Evolutionary conservation across 2,329 filamentous ascomycete genomes (phyloP), one percentile per base, ranked within the genome.

Genomic region (Claviceps capensis): DNA sequence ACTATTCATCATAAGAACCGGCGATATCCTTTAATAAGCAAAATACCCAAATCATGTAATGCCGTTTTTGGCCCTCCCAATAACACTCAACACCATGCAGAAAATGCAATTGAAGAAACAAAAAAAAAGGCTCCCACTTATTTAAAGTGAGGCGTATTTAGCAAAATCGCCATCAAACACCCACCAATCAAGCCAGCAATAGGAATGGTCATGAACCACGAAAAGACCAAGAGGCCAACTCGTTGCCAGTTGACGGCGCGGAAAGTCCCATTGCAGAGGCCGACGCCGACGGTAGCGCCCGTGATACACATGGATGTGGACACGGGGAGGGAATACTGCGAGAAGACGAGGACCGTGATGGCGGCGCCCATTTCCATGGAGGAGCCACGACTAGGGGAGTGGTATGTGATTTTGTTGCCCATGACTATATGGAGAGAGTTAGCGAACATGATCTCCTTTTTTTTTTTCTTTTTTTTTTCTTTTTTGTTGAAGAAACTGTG

Each of bases 281-380:
- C 85, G 48, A 89, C 85, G 54, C 85, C 85, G 45, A 88, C 82
- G 0, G 84, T 88, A 26, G 85, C 85, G 51, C 86, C 85, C 1
- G 85, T 88, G 66, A 89, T 88, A 66, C 85, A 89, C 85, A 84
- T 84, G 17, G 81, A 82, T 2, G 83, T 89, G 0, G 85, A 88
- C 30, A 89, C 85, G 40, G 85, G 85, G 0, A 89, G 81, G 1
- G 77, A 79, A 72, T 76, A 86, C 64, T 87, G 84, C 0, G 83
- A 86, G 73, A 86, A 86, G 63, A 89, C 68, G 23, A 88, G 77
- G 54, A 88, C 79, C 9, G 85, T 88, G 58, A 89, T 80, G 58
- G 85, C 83, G 45, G 85, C 84, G 47, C 85, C 85, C 77, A 89
- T 78, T 64, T 89, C 85, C 85, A 89, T 89, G 49, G 83, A 87